phyloP scores from a whole-genome alignment of 345 rosid species.

The Corchorus capsularis region DNA sequence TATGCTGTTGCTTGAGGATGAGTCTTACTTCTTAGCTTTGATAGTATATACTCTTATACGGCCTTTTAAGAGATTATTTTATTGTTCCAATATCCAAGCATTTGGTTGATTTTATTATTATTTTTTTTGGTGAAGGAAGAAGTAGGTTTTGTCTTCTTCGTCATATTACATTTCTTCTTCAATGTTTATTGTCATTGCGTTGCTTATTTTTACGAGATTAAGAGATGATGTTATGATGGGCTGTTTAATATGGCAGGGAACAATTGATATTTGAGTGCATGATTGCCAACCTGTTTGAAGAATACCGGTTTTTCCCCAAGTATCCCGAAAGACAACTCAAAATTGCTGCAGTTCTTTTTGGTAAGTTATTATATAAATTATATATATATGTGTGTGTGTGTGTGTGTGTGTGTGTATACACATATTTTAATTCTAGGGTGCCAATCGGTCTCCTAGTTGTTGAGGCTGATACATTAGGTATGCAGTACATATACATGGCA shows the following conservation, averaged over 20 bases:
- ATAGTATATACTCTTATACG: not conserved
- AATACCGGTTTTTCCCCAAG: conserved; percentile 90
- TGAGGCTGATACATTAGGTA: not conserved
- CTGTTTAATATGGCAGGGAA: conserved; percentile 61
- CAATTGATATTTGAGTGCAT: conserved; percentile 86
- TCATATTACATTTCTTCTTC: conserved; percentile 1
- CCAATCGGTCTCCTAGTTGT: not conserved
- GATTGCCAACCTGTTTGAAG: conserved; percentile 95
- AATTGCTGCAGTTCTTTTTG: conserved; percentile 90
- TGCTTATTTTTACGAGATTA: not conserved
- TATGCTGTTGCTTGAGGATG: conserved; percentile 20
- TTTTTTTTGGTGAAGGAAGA: not conserved
- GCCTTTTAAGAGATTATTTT: not conserved
- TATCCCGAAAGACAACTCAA: conserved; percentile 96
- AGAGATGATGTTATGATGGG: conserved; percentile 1
- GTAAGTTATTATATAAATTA: conserved; percentile 44
- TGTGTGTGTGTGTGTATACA: too few relatives aligned
- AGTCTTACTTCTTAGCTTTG: not conserved
- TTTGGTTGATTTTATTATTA: not conserved
- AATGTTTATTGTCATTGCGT: not conserved
- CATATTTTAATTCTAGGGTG: too few relatives aligned
- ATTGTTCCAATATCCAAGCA: not conserved
- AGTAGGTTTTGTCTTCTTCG: not conserved
- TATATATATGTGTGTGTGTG: too few relatives aligned
- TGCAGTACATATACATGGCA: not conserved